A percentile compares a stretch with the other conserved stretches of the same genome.
Evolutionary conservation across 2,329 filamentous ascomycete genomes (phyloP).

Genomic region (Botrytis galanthina): DNA sequence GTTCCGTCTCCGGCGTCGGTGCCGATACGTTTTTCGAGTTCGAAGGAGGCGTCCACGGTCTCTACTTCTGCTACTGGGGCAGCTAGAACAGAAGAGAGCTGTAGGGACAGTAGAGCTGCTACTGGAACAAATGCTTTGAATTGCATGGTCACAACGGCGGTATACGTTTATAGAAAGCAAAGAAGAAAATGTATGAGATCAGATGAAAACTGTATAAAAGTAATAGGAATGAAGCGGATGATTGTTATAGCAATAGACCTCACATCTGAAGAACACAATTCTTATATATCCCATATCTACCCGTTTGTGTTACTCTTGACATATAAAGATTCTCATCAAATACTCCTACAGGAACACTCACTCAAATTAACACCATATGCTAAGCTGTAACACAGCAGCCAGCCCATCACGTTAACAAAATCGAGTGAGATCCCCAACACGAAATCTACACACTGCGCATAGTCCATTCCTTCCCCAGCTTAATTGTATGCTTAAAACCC

Average conservation of each 20-base stretch:
- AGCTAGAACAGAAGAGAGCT: not conserved
- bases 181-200: not conserved
- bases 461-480: not conserved
- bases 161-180: not conserved
- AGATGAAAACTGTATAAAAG: not conserved
- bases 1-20: not conserved
- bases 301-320: not conserved
- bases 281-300: not conserved
- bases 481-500: not conserved
- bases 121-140: not conserved
- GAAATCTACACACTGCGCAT: not conserved
- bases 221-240: not conserved
- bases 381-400: not conserved
- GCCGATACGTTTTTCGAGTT: not conserved
- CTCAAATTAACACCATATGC: not conserved
- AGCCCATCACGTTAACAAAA: not conserved
- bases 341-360: not conserved
- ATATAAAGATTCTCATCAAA: not conserved
- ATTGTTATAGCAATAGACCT: not conserved
- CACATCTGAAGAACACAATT: not conserved
- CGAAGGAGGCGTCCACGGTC: not conserved
- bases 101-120: constrained; percentile 2
- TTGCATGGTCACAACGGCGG: not conserved
- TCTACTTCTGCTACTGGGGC: constrained; percentile 9
- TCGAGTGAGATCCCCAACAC: not conserved